Conservation (phyloP, 768 basidiomycete genomes). For the Lactarius sanguifluus region DNA sequence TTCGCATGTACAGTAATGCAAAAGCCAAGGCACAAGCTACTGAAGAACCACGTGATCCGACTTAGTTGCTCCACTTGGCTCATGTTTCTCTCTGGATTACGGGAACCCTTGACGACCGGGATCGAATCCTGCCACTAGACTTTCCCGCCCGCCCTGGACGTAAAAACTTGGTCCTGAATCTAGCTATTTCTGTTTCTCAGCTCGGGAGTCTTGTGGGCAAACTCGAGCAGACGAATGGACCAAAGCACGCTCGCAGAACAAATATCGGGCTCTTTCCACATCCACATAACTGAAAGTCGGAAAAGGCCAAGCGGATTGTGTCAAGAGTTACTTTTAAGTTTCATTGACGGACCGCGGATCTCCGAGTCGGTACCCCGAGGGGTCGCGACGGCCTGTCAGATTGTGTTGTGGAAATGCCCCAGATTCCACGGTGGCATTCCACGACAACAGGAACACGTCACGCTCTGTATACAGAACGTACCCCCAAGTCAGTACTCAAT, state of each 20-base stretch:
- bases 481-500: neutral
- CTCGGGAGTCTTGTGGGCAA: neutral
- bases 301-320: neutral
- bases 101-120: neutral
- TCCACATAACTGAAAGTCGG: neutral
- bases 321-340: neutral
- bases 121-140: neutral
- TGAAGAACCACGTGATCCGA: too few relatives aligned
- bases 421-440: neutral
- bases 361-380: neutral
- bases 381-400: neutral
- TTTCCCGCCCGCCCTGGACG: neutral
- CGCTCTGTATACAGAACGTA: neutral
- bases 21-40: too few relatives aligned
- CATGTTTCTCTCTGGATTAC: neutral
- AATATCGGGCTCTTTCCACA: neutral
- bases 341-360: neutral
- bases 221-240: neutral
- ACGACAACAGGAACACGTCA: neutral
- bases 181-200: neutral
- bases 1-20: too few relatives aligned
- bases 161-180: neutral
- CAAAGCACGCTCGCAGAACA: neutral
- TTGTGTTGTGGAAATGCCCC: neutral
- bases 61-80: too few relatives aligned